Evolutionary conservation across 2,329 filamentous ascomycete species (phyloP).

Genomic region (Xylariaceae sp.): DNA sequence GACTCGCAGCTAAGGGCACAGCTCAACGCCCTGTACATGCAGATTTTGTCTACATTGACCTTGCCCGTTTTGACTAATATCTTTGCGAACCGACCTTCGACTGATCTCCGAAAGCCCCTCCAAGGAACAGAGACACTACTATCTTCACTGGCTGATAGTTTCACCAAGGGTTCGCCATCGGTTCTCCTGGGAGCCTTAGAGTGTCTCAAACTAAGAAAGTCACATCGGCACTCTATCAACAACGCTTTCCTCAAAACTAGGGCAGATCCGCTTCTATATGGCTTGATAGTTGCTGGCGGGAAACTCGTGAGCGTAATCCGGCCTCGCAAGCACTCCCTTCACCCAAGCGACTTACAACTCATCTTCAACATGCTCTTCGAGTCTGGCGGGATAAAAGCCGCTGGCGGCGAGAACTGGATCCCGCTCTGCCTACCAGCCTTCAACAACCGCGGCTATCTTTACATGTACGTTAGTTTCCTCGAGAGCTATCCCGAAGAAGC

Average conservation of each 20-base stretch:
- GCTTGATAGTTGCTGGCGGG: slow-evolving; percentile 86
- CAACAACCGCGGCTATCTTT: slow-evolving; percentile 92
- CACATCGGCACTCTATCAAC: slow-evolving; percentile 80
- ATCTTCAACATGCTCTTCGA: slow-evolving; percentile 99
- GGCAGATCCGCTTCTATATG: slow-evolving; percentile 77
- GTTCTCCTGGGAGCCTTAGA: slow-evolving; percentile 85
- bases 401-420: slow-evolving; percentile 93
- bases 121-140: slow-evolving; percentile 88
- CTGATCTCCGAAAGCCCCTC: slow-evolving; percentile 81
- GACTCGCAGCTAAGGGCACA: slow-evolving; percentile 82
- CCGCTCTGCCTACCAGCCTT: slow-evolving; percentile 93
- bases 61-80: slow-evolving; percentile 80
- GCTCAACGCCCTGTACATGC: slow-evolving; percentile 93
- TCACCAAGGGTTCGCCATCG: slow-evolving; percentile 86
- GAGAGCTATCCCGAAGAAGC: slow-evolving; percentile 51
- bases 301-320: slow-evolving; percentile 91
- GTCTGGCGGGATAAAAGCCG: slow-evolving; percentile 83
- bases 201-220: slow-evolving; percentile 86
- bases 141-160: slow-evolving; percentile 88
- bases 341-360: slow-evolving; percentile 89
- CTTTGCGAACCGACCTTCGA: slow-evolving; percentile 87
- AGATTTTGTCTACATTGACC: slow-evolving; percentile 92
- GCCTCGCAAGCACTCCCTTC: slow-evolving; percentile 89
- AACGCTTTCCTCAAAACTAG: slow-evolving; percentile 76
- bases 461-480: slow-evolving; percentile 99